Evolutionary conservation across 2,329 filamentous ascomycete species (phyloP).

Genomic region (Trichophyton benhamiae): DNA sequence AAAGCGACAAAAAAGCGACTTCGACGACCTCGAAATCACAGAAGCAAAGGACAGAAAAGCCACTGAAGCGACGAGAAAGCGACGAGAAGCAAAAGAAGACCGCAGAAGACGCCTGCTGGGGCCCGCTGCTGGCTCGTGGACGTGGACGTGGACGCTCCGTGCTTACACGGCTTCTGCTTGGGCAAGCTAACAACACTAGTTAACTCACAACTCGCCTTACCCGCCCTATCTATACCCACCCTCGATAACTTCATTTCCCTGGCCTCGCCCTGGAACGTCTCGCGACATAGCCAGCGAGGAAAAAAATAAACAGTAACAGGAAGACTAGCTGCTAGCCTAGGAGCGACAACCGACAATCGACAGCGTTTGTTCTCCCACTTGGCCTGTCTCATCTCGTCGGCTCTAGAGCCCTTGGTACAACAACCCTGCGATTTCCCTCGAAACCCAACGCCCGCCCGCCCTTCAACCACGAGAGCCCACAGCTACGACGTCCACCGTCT

Average conservation of each 20-base stretch:
- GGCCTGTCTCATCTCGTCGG: neutral
- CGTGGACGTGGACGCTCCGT: neutral
- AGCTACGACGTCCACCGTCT: neutral
- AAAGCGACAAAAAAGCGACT: neutral
- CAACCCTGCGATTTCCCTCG: neutral
- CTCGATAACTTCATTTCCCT: constrained; percentile 4
- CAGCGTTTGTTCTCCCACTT: neutral
- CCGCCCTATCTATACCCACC: constrained; percentile 4
- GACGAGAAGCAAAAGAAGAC: neutral
- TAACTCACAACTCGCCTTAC: neutral
- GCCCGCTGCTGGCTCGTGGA: neutral
- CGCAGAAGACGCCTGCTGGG: neutral
- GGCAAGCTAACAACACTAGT: neutral
- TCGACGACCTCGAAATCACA: neutral
- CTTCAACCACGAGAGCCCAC: neutral
- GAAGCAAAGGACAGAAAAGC: neutral
- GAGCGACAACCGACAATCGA: neutral
- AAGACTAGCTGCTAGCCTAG: neutral
- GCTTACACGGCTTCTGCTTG: neutral
- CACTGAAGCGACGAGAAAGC: neutral
- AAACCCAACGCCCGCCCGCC: neutral
- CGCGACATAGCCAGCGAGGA: neutral
- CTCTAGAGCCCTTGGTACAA: neutral
- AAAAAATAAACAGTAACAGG: neutral
- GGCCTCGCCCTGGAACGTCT: neutral